A percentile compares a stretch with the other conserved stretches of the same genome.
Conservation (phyloP, 2,329 filamentous ascomycete genomes). For the Xylariales sp. region DNA sequence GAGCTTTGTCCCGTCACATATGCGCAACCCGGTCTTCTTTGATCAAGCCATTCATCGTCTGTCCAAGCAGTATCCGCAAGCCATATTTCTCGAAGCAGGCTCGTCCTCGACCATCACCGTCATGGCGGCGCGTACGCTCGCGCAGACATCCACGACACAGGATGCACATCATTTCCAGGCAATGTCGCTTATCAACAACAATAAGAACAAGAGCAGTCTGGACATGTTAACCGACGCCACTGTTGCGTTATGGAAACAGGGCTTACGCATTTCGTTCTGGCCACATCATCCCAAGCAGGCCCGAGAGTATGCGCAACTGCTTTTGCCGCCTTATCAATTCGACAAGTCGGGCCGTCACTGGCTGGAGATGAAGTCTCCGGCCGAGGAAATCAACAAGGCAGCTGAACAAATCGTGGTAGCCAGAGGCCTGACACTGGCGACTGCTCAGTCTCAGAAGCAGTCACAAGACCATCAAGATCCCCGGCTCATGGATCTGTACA, state of each 20-base stretch:
- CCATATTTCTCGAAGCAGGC: constrained; percentile 30
- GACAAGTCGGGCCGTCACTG: constrained; percentile 34
- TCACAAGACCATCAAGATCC: not conserved
- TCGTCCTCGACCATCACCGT: constrained; percentile 26
- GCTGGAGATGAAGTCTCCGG: constrained; percentile 26
- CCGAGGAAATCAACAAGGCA: constrained; percentile 1
- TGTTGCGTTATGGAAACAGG: constrained; percentile 34
- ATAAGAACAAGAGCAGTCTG: too few species aligned
- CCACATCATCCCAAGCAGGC: constrained; percentile 26
- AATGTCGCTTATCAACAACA: too few species aligned
- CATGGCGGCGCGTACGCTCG: constrained; percentile 27
- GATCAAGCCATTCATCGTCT: constrained; percentile 24
- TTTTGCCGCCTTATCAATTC: constrained; percentile 39
- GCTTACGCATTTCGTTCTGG: constrained; percentile 33
- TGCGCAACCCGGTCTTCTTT: constrained; percentile 29
- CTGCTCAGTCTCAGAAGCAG: not conserved
- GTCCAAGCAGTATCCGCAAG: constrained; percentile 13
- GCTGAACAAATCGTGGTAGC: constrained; percentile 11
- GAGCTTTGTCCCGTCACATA: constrained; percentile 23
- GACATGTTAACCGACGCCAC: constrained; percentile 23
- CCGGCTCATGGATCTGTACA: too few species aligned
- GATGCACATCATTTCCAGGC: constrained; percentile 3
- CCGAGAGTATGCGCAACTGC: constrained; percentile 13
- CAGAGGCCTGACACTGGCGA: not conserved
- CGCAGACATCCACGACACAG: constrained; percentile 14